phyloP scores from a whole-genome alignment of 768 basidiomycete genomes.

The Boletus sp. region DNA sequence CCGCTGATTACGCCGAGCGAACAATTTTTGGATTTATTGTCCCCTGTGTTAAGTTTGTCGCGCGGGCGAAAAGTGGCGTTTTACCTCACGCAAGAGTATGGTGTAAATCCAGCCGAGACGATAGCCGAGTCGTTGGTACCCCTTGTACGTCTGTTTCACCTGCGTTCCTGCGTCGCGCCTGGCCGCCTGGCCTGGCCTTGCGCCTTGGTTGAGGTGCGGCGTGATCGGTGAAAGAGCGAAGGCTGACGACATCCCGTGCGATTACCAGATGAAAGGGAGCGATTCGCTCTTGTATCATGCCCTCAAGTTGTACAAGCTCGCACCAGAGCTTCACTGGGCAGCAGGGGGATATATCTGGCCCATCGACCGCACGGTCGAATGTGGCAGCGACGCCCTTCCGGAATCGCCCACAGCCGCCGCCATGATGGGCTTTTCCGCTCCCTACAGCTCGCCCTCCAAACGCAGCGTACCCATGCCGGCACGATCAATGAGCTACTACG shows the following conservation, averaged over 20 bases:
- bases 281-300: slow-evolving; percentile 77
- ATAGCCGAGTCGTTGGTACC: slow-evolving; percentile 72
- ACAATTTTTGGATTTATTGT: slow-evolving; percentile 66
- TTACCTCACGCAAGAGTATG: slow-evolving; percentile 67
- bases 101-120: slow-evolving; percentile 64
- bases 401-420: slow-evolving; percentile 22
- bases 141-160: slow-evolving; percentile 45
- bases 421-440: slow-evolving; percentile 27
- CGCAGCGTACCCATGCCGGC: slow-evolving; percentile 33
- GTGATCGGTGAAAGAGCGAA: slow-evolving; percentile 8
- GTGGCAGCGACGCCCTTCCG: slow-evolving; percentile 42
- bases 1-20: slow-evolving; percentile 74
- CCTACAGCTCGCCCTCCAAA: slow-evolving; percentile 23
- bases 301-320: slow-evolving; percentile 71
- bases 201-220: slow-evolving; percentile 6
- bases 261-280: slow-evolving; percentile 67
- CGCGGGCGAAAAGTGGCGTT: slow-evolving; percentile 74
- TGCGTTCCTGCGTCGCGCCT: slow-evolving; percentile 10
- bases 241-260: slow-evolving; percentile 10
- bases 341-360: slow-evolving; percentile 86
- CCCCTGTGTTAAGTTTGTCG: slow-evolving; percentile 68
- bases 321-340: slow-evolving; percentile 74
- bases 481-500: slow-evolving; percentile 44
- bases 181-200: neutral
- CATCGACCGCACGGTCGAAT: slow-evolving; percentile 65